phyloP scores from a whole-genome alignment of 1,139 yeast species.

The Yamadazyma epiphylla region DNA sequence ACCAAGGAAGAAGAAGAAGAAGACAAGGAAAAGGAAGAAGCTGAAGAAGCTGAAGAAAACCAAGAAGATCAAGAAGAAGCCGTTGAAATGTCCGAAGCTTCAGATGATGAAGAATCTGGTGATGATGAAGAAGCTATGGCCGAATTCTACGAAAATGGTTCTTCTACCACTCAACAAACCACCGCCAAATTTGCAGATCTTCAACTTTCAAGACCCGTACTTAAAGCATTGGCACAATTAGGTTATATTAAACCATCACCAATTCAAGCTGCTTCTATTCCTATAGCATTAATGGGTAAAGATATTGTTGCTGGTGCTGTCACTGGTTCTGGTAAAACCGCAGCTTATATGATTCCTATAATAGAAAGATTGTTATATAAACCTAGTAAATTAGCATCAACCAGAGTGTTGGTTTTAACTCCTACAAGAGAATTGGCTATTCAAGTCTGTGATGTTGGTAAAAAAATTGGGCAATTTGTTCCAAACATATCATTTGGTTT shows the following conservation, averaged over 20 bases:
- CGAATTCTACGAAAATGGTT: constrained; percentile 54
- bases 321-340: constrained; percentile 99
- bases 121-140: constrained; percentile 75
- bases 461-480: constrained; percentile 74
- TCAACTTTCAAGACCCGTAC: constrained; percentile 83
- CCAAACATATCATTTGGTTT: constrained; percentile 77
- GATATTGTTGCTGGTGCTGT: constrained; percentile 99
- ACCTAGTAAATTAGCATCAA: constrained; percentile 79
- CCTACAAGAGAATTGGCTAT: constrained; percentile 98
- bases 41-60: constrained; percentile 22
- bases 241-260: constrained; percentile 89
- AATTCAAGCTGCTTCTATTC: constrained; percentile 89
- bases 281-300: constrained; percentile 87
- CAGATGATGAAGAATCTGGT: constrained; percentile 36
- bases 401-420: constrained; percentile 83
- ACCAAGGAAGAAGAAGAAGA: constrained; percentile 24
- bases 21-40: constrained; percentile 18
- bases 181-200: constrained; percentile 64
- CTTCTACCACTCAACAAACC: constrained; percentile 39
- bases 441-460: constrained; percentile 93
- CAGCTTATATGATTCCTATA: constrained; percentile 95
- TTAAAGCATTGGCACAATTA: constrained; percentile 74
- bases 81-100: constrained; percentile 17
- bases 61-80: constrained; percentile 24
- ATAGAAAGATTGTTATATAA: constrained; percentile 87